Base-by-base conservation (phyloP, 305 asterid genomes). In the Fraxinus baroniana region DNA sequence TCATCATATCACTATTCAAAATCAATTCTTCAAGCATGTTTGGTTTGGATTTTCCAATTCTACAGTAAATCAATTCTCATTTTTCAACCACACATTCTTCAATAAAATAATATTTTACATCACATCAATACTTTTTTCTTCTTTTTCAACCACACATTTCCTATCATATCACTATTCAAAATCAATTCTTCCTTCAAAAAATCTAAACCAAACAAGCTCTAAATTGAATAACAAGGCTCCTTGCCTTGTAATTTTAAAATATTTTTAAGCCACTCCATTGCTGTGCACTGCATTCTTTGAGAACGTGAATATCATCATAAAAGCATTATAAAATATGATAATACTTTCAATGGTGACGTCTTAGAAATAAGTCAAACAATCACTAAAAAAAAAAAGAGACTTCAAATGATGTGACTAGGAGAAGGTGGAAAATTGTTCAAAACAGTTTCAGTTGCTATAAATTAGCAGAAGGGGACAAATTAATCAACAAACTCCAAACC, bases 201-300 rank as follows among this genome's bases (percentile, higher is more conserved):
- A n/a, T n/a, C n/a, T n/a, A n/a, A n/a, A n/a, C n/a, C n/a, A n/a
- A n/a, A n/a, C n/a, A n/a, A n/a, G n/a, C n/a, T n/a, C n/a, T 37
- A 46, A 82, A 49, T 44, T 33, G 75, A 80, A 84, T 78, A 41
- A 82, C 39, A 36, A 26, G 41, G 17, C 22, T 52, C 72, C 22
- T 28, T 70, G 20, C 24, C 41, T 70, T 70, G 74, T 66, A 66
- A 66, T 66, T 64, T 26, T n/a, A 15, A 70, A 68, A 68, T 70
- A 28, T 41, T 28, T 70, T 12, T 70, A 28, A 70, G 41, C 24
- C 41, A 30, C 9, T 70, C 12, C 13, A 68, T 70, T 70, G 22
- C 4, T 13, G 13, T 13, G 20, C 12, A 32, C 17, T 64, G 7
- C 33, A 24, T 24, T 64, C 5, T 64, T 20, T 64, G 73, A 64